Base-by-base conservation (phyloP, 1,284 basidiomycete genomes). In the Stygiomarasmius scandens region DNA sequence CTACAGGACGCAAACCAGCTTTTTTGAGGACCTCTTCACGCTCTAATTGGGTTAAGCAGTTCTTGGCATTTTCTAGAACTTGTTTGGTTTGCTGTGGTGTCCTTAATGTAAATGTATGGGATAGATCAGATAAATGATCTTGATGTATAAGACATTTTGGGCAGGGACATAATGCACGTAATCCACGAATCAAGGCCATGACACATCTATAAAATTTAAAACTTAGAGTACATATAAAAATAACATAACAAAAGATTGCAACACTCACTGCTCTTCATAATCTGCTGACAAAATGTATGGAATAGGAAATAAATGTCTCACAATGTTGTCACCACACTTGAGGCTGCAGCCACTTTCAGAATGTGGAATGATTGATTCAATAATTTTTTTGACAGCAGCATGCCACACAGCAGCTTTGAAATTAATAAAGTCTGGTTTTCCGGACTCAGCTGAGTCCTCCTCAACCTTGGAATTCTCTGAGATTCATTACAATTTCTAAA, bases 321-420 rank as follows among this genome's bases (percentile, higher is more conserved):
- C 2, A 16, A 71, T 52, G 1, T 52, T 49, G 58, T 74, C 71
- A 23, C 66, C 71, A 60, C 70, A 71, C 1, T 20, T 27, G 0
- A 64, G 46, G 46, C 51, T 64, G 19, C 32, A 59, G 0, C 74
- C 74, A 27, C 55, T 61, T 23, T 67, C 64, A 19, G 69, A 65
- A 27, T 66, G 54, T 1, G 19, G 5, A 3, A 43, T 52, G 23
- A 75, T 63, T 0, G 60, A 61, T 48, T 69, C 59, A 3, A 77
- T 52, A 14, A 76, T 55, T 12, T 66, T 53, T 1, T 52, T 27
- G 27, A 74, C 67, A 0, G 67, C 53, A 2, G 61, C 54, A 58
- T 77, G 76, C 71, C 74, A 77, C 1, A 78, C 66, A 1, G 69
- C 61, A 2, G 49, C 50, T 48, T 77, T 78, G 55, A 74, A 68